These are phyloP conservation scores for Fistulinella prunicolor DNA, from an alignment of 768 basidiomycete species.

Conservation along the genomic window DNA sequence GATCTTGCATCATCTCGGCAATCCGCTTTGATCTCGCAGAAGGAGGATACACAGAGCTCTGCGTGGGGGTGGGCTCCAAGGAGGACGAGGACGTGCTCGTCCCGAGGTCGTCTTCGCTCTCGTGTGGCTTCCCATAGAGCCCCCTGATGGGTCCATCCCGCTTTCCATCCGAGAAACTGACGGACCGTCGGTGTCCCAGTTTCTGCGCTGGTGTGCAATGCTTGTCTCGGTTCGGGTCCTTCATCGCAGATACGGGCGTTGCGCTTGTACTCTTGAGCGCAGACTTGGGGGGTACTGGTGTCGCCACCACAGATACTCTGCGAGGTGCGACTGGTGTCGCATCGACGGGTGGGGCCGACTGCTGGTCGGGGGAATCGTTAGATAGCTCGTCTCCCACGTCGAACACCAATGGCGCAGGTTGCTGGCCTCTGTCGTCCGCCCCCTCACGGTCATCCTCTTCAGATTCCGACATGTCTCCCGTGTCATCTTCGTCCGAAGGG, in stretches of 20 bases:
- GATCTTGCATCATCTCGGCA: slow-evolving; percentile 70
- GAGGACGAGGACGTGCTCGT: slow-evolving; percentile 20
- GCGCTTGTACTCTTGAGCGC: slow-evolving; percentile 42
- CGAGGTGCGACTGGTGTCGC: slow-evolving; percentile 22
- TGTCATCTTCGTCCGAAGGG: slow-evolving; percentile 35
- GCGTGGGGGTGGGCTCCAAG: slow-evolving; percentile 9
- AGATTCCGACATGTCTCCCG: slow-evolving; percentile 32
- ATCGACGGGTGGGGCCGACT: background rate
- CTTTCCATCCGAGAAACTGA: slow-evolving; percentile 96
- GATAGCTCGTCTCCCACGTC: slow-evolving; percentile 41
- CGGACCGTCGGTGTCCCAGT: slow-evolving; percentile 66
- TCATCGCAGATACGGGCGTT: slow-evolving; percentile 60
- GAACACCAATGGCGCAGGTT: slow-evolving; percentile 8
- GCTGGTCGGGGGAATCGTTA: slow-evolving; percentile 12
- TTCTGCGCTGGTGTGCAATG: slow-evolving; percentile 55
- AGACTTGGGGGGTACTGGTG: slow-evolving; percentile 37
- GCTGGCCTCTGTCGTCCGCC: slow-evolving; percentile 3
- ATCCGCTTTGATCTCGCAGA: slow-evolving; percentile 80
- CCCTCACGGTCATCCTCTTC: slow-evolving; percentile 23
- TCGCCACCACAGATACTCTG: slow-evolving; percentile 9
- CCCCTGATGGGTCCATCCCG: slow-evolving; percentile 85
- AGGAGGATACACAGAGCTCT: slow-evolving; percentile 38
- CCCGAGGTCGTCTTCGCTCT: slow-evolving; percentile 36
- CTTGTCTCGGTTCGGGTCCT: slow-evolving; percentile 46
- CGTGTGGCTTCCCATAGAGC: slow-evolving; percentile 38